Evolutionary conservation across 805 yeast genomes (phyloP).

Genomic region (Myxozyma neglecta): DNA sequence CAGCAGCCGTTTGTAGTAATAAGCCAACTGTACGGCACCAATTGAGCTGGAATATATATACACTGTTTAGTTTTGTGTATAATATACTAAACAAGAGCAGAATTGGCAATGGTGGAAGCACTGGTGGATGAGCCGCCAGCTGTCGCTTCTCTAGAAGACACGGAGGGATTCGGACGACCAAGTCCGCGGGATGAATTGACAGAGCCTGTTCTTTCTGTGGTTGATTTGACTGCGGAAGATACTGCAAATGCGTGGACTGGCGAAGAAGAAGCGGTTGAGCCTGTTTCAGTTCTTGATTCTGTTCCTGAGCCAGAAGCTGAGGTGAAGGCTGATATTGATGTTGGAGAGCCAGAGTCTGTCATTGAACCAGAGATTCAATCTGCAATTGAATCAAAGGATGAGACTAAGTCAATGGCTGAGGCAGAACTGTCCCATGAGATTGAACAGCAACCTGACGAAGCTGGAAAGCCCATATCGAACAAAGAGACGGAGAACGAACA

Average conservation of each 20-base stretch:
- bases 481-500: not conserved
- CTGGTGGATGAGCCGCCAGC: too few species aligned
- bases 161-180: not conserved
- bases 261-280: not conserved
- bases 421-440: not conserved
- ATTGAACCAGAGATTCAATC: not conserved
- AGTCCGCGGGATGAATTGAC: not conserved
- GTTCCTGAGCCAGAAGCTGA: not conserved
- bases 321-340: not conserved
- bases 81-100: too few species aligned
- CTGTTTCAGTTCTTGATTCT: not conserved
- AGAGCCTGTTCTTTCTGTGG: slow-evolving; percentile 1
- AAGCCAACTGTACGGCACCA: too few species aligned
- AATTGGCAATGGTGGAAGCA: too few species aligned
- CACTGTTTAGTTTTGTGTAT: too few species aligned
- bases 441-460: not conserved
- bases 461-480: not conserved
- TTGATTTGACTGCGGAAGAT: not conserved
- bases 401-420: not conserved
- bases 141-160: not conserved
- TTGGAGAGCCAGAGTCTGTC: not conserved
- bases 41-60: too few species aligned
- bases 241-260: not conserved
- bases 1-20: too few species aligned
- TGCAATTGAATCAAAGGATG: not conserved